phyloP scores from a whole-genome alignment of 139 green algal genomes.

The Axilococcus clingmanii region DNA sequence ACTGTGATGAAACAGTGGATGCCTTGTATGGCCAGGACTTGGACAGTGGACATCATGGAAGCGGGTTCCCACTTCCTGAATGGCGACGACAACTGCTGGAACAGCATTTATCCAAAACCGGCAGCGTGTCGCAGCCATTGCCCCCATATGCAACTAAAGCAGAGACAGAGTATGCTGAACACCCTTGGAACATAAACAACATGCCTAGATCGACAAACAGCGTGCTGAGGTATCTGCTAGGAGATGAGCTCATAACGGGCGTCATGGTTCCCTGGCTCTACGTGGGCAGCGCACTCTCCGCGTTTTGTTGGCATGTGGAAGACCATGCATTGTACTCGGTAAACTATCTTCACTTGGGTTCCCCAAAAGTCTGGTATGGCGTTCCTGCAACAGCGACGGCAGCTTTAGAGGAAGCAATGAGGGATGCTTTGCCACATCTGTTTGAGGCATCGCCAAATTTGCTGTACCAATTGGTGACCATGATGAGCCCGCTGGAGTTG shows the following conservation, averaged over 20 bases:
- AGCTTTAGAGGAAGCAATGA: slow-evolving; percentile 50
- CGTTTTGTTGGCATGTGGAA: slow-evolving; percentile 77
- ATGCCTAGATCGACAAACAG: slow-evolving; percentile 45
- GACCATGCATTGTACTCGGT: slow-evolving; percentile 80
- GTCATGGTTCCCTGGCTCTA: slow-evolving; percentile 84
- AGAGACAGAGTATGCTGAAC: slow-evolving; percentile 31
- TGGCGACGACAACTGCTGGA: slow-evolving; percentile 37
- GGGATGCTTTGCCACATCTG: slow-evolving; percentile 60
- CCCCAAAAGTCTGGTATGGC: slow-evolving; percentile 60
- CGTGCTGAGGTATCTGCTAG: slow-evolving; percentile 52
- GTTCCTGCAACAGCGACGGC: slow-evolving; percentile 45
- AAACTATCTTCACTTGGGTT: slow-evolving; percentile 73
- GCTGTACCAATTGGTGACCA: slow-evolving; percentile 72
- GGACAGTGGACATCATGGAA: slow-evolving; percentile 48
- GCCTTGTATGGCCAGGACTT: slow-evolving; percentile 65
- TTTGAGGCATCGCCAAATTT: slow-evolving; percentile 52
- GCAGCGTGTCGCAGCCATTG: background rate
- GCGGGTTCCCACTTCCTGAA: slow-evolving; percentile 45
- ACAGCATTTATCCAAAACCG: slow-evolving; percentile 16
- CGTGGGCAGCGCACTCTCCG: slow-evolving; percentile 46
- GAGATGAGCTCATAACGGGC: slow-evolving; percentile 54
- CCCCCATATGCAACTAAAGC: slow-evolving; percentile 1
- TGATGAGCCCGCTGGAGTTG: slow-evolving; percentile 62
- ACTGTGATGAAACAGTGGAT: slow-evolving; percentile 37
- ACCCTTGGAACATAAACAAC: slow-evolving; percentile 80